Conservation (phyloP, 2,329 filamentous ascomycete species). For the Epichloe typhina region DNA sequence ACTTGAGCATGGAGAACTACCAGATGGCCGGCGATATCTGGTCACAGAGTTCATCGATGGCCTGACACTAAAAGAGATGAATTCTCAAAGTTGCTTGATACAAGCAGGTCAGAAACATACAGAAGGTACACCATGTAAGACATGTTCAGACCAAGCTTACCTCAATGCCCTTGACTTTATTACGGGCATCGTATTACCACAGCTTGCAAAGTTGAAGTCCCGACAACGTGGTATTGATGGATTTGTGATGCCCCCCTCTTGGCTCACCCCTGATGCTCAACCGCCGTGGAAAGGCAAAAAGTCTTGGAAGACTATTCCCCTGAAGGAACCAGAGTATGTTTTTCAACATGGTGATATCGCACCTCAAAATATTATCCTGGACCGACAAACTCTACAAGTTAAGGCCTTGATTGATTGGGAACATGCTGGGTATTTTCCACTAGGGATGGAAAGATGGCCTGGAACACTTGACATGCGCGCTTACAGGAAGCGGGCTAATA, state of each 20-base stretch:
- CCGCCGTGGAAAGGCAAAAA: constrained; percentile 6
- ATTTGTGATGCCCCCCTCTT: constrained; percentile 9
- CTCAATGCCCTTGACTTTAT: constrained; percentile 5
- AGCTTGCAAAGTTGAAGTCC: constrained; percentile 5
- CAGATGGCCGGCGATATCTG: constrained; percentile 6
- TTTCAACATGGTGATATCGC: constrained; percentile 8
- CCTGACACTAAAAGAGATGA: background rate
- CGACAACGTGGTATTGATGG: constrained; percentile 5
- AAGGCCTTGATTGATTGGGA: constrained; percentile 9
- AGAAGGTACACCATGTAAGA: background rate
- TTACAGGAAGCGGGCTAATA: constrained; percentile 1
- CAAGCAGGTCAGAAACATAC: background rate
- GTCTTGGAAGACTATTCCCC: constrained; percentile 3
- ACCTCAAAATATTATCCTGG: constrained; percentile 6
- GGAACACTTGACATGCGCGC: constrained; percentile 3
- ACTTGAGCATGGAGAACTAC: constrained; percentile 3
- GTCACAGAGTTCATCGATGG: constrained; percentile 5
- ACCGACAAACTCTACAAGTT: constrained; percentile 5
- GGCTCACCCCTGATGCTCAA: constrained; percentile 3
- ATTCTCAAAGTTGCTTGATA: background rate
- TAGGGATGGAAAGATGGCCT: constrained; percentile 8
- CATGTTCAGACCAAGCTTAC: constrained; percentile 4
- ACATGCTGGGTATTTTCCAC: constrained; percentile 7
- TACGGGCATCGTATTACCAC: constrained; percentile 3
- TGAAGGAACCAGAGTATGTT: constrained; percentile 2